Conservation (phyloP, 2,329 filamentous ascomycete species). For the Zymoseptoria pseudotritici region DNA sequence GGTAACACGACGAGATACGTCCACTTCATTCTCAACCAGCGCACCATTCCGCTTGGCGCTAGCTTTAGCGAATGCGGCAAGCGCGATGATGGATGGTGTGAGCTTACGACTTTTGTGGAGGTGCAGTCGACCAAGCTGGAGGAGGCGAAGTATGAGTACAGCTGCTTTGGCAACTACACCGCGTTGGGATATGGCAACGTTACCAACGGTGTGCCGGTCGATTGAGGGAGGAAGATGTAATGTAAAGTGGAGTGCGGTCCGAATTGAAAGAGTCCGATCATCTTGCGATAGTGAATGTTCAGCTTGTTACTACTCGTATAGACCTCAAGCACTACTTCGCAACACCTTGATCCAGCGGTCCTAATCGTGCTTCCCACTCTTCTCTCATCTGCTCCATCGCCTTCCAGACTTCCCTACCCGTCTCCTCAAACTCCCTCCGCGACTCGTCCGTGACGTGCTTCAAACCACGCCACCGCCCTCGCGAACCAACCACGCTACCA, state of each 20-base stretch:
- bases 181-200: slow-evolving; percentile 43
- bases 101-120: slow-evolving; percentile 59
- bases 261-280: not conserved
- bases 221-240: not conserved
- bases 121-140: slow-evolving; percentile 53
- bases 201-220: slow-evolving; percentile 42
- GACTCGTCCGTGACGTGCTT: slow-evolving; percentile 52
- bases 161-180: slow-evolving; percentile 56
- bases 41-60: slow-evolving; percentile 59
- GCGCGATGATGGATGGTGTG: slow-evolving; percentile 69
- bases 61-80: slow-evolving; percentile 60
- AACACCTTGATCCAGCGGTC: slow-evolving; percentile 28
- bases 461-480: slow-evolving; percentile 52
- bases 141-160: slow-evolving; percentile 55
- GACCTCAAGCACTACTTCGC: not conserved
- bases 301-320: not conserved
- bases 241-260: not conserved
- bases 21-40: slow-evolving; percentile 61
- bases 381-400: slow-evolving; percentile 31
- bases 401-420: slow-evolving; percentile 52
- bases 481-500: slow-evolving; percentile 38
- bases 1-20: slow-evolving; percentile 56
- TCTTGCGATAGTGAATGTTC: not conserved
- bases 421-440: slow-evolving; percentile 62
- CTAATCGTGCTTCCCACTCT: slow-evolving; percentile 35